Evolutionary conservation across 768 basidiomycete species (phyloP).

Genomic region (Serendipita sp.): DNA sequence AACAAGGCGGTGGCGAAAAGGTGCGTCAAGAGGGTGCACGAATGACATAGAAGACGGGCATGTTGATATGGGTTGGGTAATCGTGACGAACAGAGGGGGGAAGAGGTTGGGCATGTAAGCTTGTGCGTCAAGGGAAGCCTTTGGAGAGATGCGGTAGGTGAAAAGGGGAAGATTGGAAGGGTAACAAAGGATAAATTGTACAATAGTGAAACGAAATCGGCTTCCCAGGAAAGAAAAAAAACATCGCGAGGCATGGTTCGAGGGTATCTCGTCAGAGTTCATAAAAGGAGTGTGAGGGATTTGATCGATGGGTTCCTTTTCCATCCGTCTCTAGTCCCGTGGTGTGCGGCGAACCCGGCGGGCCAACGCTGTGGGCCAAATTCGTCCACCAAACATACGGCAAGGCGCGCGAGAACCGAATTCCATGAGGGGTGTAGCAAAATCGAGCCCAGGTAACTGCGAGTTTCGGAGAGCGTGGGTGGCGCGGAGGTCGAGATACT

Average conservation of each 20-base stretch:
- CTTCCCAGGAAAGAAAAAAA: background rate
- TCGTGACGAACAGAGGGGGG: too few relatives aligned
- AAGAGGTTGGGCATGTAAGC: background rate
- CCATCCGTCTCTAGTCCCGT: background rate
- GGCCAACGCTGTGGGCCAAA: conserved; percentile 2
- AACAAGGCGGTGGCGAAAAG: too few relatives aligned
- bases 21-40: too few relatives aligned
- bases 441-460: background rate
- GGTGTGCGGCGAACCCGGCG: conserved; percentile 2
- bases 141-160: background rate
- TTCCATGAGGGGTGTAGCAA: background rate
- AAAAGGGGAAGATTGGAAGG: background rate
- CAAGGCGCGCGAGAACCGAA: background rate
- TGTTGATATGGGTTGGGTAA: too few relatives aligned
- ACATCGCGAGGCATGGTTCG: background rate
- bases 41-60: too few relatives aligned
- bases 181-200: background rate
- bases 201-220: background rate
- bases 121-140: background rate
- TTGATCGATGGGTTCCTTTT: background rate
- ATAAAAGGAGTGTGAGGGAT: conserved; percentile 3
- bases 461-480: background rate
- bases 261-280: conserved; percentile 6
- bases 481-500: background rate
- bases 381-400: conserved; percentile 6